These are phyloP conservation scores for Aspergillus sp. DNA, from an alignment of 2,329 filamentous ascomycete genomes.

Conservation along the genomic window DNA sequence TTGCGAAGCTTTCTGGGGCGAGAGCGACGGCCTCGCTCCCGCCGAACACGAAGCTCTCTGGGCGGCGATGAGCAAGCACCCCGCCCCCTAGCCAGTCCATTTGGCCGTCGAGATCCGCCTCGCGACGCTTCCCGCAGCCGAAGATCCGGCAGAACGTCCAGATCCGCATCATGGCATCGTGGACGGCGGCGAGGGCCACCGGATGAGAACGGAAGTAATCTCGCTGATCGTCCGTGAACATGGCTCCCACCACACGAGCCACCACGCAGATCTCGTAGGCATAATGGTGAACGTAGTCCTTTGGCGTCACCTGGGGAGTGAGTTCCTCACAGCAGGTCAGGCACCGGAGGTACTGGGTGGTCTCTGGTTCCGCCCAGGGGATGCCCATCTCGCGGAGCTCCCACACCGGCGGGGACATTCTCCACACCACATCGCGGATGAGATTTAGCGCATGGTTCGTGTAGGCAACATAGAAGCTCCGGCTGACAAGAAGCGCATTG, in stretches of 20 bases:
- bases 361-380: background rate
- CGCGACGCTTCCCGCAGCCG: background rate
- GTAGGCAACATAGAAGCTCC: background rate
- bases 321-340: background rate
- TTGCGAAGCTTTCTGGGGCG: background rate
- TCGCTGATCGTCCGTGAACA: background rate
- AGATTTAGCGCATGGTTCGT: background rate
- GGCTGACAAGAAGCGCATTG: background rate
- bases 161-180: background rate
- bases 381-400: slow-evolving; percentile 1
- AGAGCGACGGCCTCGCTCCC: background rate
- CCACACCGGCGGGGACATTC: background rate
- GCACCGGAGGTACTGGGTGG: background rate
- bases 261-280: background rate
- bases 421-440: background rate
- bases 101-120: background rate
- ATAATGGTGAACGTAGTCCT: background rate
- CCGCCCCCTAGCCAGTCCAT: background rate
- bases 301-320: background rate
- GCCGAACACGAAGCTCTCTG: background rate
- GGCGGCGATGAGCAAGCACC: background rate
- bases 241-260: background rate
- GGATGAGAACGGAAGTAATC: background rate
- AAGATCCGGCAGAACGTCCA: slow-evolving; percentile 6
- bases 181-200: background rate